phyloP scores from a whole-genome alignment of 1,284 basidiomycete species.

The Ustilago bromivora region DNA sequence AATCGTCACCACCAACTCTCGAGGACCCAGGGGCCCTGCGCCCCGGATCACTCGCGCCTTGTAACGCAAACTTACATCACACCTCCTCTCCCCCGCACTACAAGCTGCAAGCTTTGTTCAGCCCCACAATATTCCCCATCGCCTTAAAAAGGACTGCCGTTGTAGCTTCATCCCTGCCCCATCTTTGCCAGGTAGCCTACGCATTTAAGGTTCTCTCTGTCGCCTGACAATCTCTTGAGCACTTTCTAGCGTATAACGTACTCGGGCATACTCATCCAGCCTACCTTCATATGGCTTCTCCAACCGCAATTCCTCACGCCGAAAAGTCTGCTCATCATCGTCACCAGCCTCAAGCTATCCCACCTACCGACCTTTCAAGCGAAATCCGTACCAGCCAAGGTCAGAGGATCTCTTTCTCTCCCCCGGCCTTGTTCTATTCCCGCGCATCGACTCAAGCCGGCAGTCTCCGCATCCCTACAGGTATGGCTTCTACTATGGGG shows the following conservation, averaged over 20 bases:
- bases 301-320: slow-evolving; percentile 55
- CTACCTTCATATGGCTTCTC: slow-evolving; percentile 50
- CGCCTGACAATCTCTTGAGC: neutral
- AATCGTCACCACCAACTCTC: slow-evolving; percentile 18
- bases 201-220: too few relatives aligned
- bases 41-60: slow-evolving; percentile 46
- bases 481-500: slow-evolving; percentile 40
- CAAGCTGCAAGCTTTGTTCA: neutral
- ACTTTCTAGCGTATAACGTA: neutral
- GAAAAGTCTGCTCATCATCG: slow-evolving; percentile 59
- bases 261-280: neutral
- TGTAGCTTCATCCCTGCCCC: neutral
- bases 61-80: neutral
- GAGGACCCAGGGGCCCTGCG: slow-evolving; percentile 51
- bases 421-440: slow-evolving; percentile 42
- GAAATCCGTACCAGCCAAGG: slow-evolving; percentile 51
- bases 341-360: slow-evolving; percentile 18
- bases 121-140: neutral
- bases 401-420: slow-evolving; percentile 43
- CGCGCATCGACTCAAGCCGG: slow-evolving; percentile 30
- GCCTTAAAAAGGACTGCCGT: neutral
- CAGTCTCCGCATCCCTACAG: slow-evolving; percentile 32
- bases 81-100: neutral
- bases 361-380: slow-evolving; percentile 33
- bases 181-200: neutral